phyloP scores from a whole-genome alignment of 768 basidiomycete genomes.

The Podaxis rugospora region DNA sequence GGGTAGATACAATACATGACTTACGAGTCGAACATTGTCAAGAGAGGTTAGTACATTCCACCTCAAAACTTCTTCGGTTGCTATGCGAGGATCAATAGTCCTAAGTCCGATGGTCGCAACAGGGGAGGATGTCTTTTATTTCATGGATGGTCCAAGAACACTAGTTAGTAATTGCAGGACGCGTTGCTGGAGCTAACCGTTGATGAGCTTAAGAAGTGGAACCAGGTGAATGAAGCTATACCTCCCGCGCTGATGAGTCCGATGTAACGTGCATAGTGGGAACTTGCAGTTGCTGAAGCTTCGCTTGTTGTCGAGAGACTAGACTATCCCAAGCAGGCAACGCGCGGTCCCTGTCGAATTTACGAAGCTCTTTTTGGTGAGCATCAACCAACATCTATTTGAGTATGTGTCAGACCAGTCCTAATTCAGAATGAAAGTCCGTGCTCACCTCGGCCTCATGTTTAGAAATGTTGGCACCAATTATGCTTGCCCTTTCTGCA shows the following conservation, averaged over 20 bases:
- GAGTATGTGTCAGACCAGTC: neutral
- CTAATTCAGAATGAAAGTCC: constrained; percentile 1
- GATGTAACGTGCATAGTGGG: constrained; percentile 68
- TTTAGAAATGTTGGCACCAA: constrained; percentile 59
- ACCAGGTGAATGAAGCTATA: constrained; percentile 24
- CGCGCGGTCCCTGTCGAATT: constrained; percentile 67
- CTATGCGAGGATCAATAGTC: neutral
- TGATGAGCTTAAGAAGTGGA: neutral
- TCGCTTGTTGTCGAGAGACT: constrained; percentile 63
- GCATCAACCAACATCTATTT: constrained; percentile 59
- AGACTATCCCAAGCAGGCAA: constrained; percentile 76
- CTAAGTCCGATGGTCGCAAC: neutral
- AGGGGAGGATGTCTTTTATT: constrained; percentile 8
- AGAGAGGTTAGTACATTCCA: neutral
- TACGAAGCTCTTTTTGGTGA: constrained; percentile 59
- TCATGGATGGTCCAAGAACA: constrained; percentile 26
- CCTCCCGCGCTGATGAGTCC: constrained; percentile 50
- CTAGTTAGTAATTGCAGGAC: constrained; percentile 69
- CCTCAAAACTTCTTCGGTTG: neutral
- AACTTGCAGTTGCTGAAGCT: constrained; percentile 54
- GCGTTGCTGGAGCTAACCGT: constrained; percentile 57
- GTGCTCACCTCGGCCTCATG: constrained; percentile 57
- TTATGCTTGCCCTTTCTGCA: constrained; percentile 55
- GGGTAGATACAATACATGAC: neutral
- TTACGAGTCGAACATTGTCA: neutral